Base-by-base conservation (phyloP, 768 basidiomycete species). In the Tulasnella sp. region DNA sequence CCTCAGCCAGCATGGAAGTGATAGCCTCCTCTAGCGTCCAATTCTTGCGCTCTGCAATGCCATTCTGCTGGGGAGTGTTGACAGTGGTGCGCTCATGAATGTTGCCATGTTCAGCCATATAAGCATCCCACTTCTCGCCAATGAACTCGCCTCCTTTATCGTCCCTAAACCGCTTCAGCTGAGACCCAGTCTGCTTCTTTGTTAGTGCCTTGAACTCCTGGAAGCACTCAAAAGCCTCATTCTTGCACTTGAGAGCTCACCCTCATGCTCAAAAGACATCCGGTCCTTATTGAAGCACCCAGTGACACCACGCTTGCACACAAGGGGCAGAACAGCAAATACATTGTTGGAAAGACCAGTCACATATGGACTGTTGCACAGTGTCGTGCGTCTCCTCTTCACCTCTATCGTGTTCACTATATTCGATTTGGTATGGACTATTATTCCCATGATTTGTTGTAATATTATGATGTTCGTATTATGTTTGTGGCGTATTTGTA, bases 71-170 rank as follows among this genome's bases (percentile, higher is more conserved):
- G 22, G 77, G 77, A 7, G 77, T 77, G 38, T 31, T 54, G 8
- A 38, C n/a, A 31, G 58, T 74, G 17, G 74, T 76, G 14, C 40
- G 36, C 36, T 80, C 40, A 42, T 68, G 74, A 14, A 70, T 38
- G 49, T 79, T 74, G 0, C 80, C 79, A 31, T 77, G 25, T 29
- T 37, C 68, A 19, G 31, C 38, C 17, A 72, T 37, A 75, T 29
- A 72, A 39, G 67, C 31, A 19, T 14, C 54, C 11, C 72, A 78
- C 9, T 69, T 40, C 17, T 42, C 31, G 8, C 77, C 79, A 67
- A 81, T 83, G 79, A 81, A 85, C 74, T 85, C 83, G 2, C 83
- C 84, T 1, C 83, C 85, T 70, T 84, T 82, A 79, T 85, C 84
- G 72, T 82, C 80, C 34, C 81, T 80, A 42, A 84, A 70, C 2